Conservation (phyloP, 2,329 filamentous ascomycete genomes). For the Fusarium sp. region DNA sequence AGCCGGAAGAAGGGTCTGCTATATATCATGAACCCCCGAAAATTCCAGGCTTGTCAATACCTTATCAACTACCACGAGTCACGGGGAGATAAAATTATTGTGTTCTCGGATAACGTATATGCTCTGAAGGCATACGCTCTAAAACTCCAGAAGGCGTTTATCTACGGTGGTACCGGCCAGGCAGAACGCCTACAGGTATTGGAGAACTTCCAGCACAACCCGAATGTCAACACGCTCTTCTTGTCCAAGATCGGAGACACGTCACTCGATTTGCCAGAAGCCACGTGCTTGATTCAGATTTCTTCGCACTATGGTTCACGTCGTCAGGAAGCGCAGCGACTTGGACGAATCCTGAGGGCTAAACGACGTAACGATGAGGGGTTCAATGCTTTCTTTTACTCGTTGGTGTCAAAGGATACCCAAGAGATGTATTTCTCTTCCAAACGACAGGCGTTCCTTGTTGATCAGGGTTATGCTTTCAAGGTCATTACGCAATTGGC, state of each 20-base stretch:
- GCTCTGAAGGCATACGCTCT: slow-evolving; percentile 86
- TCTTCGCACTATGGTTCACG: slow-evolving; percentile 97
- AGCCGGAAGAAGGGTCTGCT: slow-evolving; percentile 62
- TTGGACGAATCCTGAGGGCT: slow-evolving; percentile 91
- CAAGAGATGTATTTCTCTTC: slow-evolving; percentile 98
- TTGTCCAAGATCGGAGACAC: slow-evolving; percentile 98
- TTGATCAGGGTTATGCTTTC: slow-evolving; percentile 98
- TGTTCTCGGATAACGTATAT: slow-evolving; percentile 98
- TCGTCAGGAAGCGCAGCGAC: slow-evolving; percentile 92
- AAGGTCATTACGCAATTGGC: slow-evolving; percentile 97
- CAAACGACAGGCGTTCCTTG: slow-evolving; percentile 94
- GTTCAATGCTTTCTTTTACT: slow-evolving; percentile 99
- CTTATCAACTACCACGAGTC: slow-evolving; percentile 98
- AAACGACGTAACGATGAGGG: slow-evolving; percentile 97
- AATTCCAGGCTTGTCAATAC: slow-evolving; percentile 97
- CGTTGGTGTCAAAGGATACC: slow-evolving; percentile 94
- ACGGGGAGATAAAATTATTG: slow-evolving; percentile 95
- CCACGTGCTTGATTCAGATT: slow-evolving; percentile 96
- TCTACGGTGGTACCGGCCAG: slow-evolving; percentile 89
- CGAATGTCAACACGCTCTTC: slow-evolving; percentile 90
- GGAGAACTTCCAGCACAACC: slow-evolving; percentile 95
- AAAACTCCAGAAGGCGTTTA: slow-evolving; percentile 86
- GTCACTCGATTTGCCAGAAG: slow-evolving; percentile 95
- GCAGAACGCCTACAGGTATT: slow-evolving; percentile 86
- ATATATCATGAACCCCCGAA: slow-evolving; percentile 97